A percentile compares a stretch with the other conserved stretches of the same genome.
phyloP scores from a whole-genome alignment of 2,329 filamentous ascomycete genomes.

The Cryphonectria parasitica region DNA sequence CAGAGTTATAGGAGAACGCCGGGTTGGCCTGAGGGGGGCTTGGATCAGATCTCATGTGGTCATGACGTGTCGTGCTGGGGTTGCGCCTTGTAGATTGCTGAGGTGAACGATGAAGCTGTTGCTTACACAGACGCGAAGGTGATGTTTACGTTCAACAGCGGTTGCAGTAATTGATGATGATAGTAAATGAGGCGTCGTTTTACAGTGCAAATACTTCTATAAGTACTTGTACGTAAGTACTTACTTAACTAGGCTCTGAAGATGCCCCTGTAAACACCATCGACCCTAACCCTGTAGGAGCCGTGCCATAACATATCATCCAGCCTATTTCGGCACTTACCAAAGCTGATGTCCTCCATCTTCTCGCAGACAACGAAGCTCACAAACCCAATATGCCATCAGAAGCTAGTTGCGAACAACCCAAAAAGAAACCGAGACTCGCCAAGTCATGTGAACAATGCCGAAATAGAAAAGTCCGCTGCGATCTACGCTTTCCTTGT shows the following conservation, averaged over 20 bases:
- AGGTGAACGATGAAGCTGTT: background rate
- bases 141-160: no score
- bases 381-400: constrained; percentile 1
- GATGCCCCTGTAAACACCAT: no score
- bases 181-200: no score
- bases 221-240: no score
- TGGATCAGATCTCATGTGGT: background rate
- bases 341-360: background rate
- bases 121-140: no score
- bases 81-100: background rate
- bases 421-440: background rate
- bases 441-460: constrained; percentile 21
- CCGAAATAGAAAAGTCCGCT: constrained; percentile 18
- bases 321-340: background rate
- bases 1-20: constrained; percentile 27
- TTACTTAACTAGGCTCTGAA: background rate
- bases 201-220: no score
- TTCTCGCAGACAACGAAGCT: background rate
- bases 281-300: background rate
- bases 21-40: constrained; percentile 24
- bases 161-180: no score
- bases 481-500: constrained; percentile 14
- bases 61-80: background rate
- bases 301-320: background rate
- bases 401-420: background rate